Evolutionary conservation across 2,329 filamentous ascomycete species (phyloP), one percentile per base, ranked within the genome.

Genomic region (Periconia sp.): DNA sequence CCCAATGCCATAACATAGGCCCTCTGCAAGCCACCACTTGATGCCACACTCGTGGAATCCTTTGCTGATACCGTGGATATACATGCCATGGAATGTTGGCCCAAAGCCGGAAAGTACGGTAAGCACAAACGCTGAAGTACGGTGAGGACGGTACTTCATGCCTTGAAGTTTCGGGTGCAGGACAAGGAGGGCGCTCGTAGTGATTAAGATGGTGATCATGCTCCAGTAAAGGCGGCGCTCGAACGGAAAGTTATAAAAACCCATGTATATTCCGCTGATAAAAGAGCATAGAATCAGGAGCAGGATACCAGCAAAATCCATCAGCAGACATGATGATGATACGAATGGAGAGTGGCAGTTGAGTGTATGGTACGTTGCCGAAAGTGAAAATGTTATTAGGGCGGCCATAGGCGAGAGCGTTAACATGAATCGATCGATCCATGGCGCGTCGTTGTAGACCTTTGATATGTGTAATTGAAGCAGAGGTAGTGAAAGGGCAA

Each of bases 271-370:
- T 52, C 88, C 89, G 2, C 92, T 91, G 49, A 96, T 84, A 69
- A 92, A 96, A 69, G 88, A 92, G 11, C 92, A 92, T 52, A 92
- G 88, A 55, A 96, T 97, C 57, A 97, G 78, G 45, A 86, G 83
- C 40, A 97, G 89, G 64, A 97, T 97, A 17, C 93, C 93, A 9
- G 92, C 85, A 72, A 97, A 97, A 71, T 97, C 93, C 54, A 97
- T 77, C 70, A 94, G 90, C 71, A 97, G 96, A 18, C 91, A 92
- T 77, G 90, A 88, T 59, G 84, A 87, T 3, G 88, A 85, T 18
- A 96, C 89, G 1, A 74, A 72, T 37, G 84, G 82, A n/a, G 89
- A 94, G 74, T 97, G 92, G 63, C 96, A 96, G 35, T 81, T 85
- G 45, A 96, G 81, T 5, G 89, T 82, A 72, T 97, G 93, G 72